Evolutionary conservation across 2,329 filamentous ascomycete species (phyloP).

Genomic region (Sporothrix sp.): DNA sequence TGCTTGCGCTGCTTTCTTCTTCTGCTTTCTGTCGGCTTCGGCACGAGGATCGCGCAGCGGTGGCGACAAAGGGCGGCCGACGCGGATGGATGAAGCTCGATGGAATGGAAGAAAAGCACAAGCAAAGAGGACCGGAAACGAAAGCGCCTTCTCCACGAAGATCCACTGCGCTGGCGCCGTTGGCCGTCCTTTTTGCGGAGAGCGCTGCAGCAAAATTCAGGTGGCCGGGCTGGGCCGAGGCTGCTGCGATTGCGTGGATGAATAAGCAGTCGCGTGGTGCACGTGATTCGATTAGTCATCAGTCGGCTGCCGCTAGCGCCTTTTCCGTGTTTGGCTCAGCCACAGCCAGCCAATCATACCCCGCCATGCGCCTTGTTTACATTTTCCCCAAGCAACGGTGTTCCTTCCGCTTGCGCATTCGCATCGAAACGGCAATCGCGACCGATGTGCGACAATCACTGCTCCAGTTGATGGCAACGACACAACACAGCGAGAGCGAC

Average conservation of each 20-base stretch:
- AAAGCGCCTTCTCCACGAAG: conserved; percentile 2
- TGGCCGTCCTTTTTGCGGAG: conserved; percentile 4
- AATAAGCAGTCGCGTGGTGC: neutral
- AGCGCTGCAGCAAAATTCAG: conserved; percentile 12
- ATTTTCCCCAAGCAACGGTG: conserved; percentile 12
- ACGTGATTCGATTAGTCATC: conserved; percentile 10
- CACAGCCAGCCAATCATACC: conserved; percentile 16
- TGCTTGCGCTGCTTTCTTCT: too few species aligned
- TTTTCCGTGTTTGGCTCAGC: neutral
- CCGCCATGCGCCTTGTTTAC: conserved; percentile 18
- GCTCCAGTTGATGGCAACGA: too few species aligned
- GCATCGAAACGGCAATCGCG: too few species aligned
- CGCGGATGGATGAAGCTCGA: neutral
- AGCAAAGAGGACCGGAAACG: neutral
- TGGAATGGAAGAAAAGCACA: neutral
- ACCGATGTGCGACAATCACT: too few species aligned
- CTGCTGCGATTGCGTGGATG: conserved; percentile 13
- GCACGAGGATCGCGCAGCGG: neutral
- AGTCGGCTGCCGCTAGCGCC: too few species aligned
- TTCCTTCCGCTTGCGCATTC: conserved; percentile 2
- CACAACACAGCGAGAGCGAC: too few species aligned
- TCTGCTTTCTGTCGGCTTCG: neutral
- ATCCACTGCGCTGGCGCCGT: conserved; percentile 3
- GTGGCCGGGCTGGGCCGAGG: conserved; percentile 24
- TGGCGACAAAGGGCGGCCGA: neutral